Percentiles rank a stretch among this genome's conserved stretches.
Evolutionary conservation across 2,329 filamentous ascomycete genomes (phyloP).

Genomic region (Trichoderma sp.): DNA sequence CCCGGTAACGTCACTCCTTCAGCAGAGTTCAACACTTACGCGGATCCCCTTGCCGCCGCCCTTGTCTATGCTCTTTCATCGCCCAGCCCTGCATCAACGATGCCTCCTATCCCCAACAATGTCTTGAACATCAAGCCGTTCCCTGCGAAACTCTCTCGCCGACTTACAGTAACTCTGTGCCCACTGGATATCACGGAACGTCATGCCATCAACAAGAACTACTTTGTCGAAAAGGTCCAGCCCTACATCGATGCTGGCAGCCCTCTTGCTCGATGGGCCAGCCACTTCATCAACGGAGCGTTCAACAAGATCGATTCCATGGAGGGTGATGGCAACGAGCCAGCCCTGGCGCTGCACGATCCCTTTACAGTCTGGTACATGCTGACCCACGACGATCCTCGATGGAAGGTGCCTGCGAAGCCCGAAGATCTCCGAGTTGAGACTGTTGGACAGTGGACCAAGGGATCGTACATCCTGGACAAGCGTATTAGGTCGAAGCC

Average conservation of each 20-base stretch:
- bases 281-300: slow-evolving; percentile 71
- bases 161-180: slow-evolving; percentile 70
- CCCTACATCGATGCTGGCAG: slow-evolving; percentile 64
- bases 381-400: slow-evolving; percentile 61
- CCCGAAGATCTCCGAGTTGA: slow-evolving; percentile 88
- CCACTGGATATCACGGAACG: slow-evolving; percentile 77
- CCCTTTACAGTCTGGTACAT: slow-evolving; percentile 81
- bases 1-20: slow-evolving; percentile 84
- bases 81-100: slow-evolving; percentile 72
- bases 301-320: slow-evolving; percentile 70
- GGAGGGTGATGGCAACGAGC: slow-evolving; percentile 59
- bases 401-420: slow-evolving; percentile 60
- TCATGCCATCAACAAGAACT: slow-evolving; percentile 66
- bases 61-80: slow-evolving; percentile 79
- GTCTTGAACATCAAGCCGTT: slow-evolving; percentile 62
- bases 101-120: slow-evolving; percentile 67
- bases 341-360: slow-evolving; percentile 73
- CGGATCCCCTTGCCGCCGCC: slow-evolving; percentile 78
- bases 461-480: slow-evolving; percentile 88
- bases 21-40: slow-evolving; percentile 95
- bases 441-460: slow-evolving; percentile 90
- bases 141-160: slow-evolving; percentile 64
- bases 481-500: slow-evolving; percentile 63
- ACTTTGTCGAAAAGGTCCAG: slow-evolving; percentile 61
- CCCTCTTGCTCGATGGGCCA: slow-evolving; percentile 74